phyloP scores from a whole-genome alignment of 495 filamentous ascomycete species.

The Aspergillus diversus region DNA sequence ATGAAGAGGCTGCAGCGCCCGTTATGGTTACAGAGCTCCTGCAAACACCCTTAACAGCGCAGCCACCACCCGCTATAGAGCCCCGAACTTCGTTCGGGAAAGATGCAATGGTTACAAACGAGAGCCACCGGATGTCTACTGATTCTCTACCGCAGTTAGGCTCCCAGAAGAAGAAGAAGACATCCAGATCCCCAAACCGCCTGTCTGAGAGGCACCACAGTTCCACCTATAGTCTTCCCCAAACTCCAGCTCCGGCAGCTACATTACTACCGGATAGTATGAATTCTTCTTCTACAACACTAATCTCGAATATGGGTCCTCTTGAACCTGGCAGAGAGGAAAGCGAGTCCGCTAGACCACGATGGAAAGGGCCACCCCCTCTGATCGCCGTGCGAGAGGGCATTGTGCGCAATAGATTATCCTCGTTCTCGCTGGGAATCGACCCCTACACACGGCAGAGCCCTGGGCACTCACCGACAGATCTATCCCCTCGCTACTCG shows the following conservation, averaged over 20 bases:
- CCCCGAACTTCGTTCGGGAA: slow-evolving; percentile 25
- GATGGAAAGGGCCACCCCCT: slow-evolving; percentile 41
- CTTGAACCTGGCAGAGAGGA: slow-evolving; percentile 21
- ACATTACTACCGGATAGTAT: slow-evolving; percentile 15
- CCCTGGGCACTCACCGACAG: slow-evolving; percentile 34
- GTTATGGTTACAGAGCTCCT: slow-evolving; percentile 69
- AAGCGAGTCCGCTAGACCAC: slow-evolving; percentile 23
- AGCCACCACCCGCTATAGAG: slow-evolving; percentile 41
- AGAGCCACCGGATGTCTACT: slow-evolving; percentile 22
- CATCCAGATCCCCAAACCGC: slow-evolving; percentile 18
- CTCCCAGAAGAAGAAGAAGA: slow-evolving; percentile 19
- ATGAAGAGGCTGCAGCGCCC: slow-evolving; percentile 58
- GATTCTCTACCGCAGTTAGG: slow-evolving; percentile 13
- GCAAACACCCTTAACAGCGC: slow-evolving; percentile 63
- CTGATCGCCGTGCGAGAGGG: slow-evolving; percentile 48
- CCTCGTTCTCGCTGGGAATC: slow-evolving; percentile 42
- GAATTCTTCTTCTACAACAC: slow-evolving; percentile 8
- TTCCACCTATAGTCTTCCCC: slow-evolving; percentile 22
- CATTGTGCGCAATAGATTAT: slow-evolving; percentile 41
- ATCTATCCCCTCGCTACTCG: slow-evolving; percentile 11
- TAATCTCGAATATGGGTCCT: slow-evolving; percentile 5
- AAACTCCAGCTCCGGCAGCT: slow-evolving; percentile 11
- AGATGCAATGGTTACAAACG: slow-evolving; percentile 21
- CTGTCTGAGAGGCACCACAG: slow-evolving; percentile 27
- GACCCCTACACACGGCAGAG: slow-evolving; percentile 40